Percentiles rank a stretch among this genome's conserved stretches.
Evolutionary conservation across 2,329 filamentous ascomycete species (phyloP).

Genomic region (Alternaria panax): DNA sequence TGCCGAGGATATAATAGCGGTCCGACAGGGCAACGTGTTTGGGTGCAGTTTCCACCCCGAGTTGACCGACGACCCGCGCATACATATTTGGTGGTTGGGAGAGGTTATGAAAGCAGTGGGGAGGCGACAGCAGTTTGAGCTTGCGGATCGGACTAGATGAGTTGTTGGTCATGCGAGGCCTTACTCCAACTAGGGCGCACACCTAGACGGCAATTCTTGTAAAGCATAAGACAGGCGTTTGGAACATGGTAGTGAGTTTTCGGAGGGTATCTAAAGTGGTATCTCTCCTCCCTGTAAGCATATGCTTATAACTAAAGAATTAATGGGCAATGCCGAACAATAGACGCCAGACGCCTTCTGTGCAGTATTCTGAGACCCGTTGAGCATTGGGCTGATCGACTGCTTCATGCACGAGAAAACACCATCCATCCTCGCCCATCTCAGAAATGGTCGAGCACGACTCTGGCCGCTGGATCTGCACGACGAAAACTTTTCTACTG

Average conservation of each 20-base stretch:
- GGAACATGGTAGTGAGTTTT: constrained; percentile 8
- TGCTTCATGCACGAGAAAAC: not conserved
- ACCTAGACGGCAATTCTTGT: not conserved
- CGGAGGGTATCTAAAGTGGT: constrained; percentile 4
- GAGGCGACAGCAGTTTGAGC: constrained; percentile 41
- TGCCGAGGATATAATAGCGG: constrained; percentile 78
- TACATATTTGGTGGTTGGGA: constrained; percentile 92
- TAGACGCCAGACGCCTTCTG: constrained; percentile 28
- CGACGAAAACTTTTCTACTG: constrained; percentile 13
- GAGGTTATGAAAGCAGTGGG: constrained; percentile 62
- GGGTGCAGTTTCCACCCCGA: constrained; percentile 97
- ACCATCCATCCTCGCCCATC: not conserved
- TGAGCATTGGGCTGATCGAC: not conserved
- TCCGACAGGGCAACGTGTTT: constrained; percentile 88
- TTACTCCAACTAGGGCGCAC: not conserved
- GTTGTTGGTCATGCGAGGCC: not conserved
- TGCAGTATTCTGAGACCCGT: constrained; percentile 12
- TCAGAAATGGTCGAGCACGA: not conserved
- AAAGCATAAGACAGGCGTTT: constrained; percentile 22
- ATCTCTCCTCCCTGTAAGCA: not conserved
- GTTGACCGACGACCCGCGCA: constrained; percentile 83
- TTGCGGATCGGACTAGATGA: constrained; percentile 36
- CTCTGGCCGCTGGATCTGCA: not conserved
- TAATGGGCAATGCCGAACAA: constrained; percentile 2
- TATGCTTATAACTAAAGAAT: constrained; percentile 2